Evolutionary conservation across 2,329 filamentous ascomycete species (phyloP).

Genomic region (Fusarium decemcellulare): DNA sequence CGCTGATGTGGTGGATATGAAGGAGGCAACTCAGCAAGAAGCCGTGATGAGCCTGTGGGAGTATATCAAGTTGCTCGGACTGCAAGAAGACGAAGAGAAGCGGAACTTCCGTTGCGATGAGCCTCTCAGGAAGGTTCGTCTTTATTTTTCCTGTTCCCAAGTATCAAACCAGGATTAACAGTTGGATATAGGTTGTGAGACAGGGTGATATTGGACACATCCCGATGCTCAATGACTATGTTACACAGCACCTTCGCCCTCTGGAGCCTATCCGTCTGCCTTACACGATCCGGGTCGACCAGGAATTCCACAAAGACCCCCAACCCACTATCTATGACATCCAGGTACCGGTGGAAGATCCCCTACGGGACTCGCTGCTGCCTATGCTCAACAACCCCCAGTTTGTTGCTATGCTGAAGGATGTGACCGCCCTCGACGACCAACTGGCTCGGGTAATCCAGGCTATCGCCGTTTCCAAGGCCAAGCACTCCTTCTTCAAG

Average conservation of each 20-base stretch:
- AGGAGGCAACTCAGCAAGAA: conserved; percentile 88
- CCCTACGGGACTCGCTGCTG: conserved; percentile 77
- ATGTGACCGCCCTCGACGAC: conserved; percentile 85
- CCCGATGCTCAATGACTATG: conserved; percentile 85
- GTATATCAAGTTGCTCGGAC: conserved; percentile 86
- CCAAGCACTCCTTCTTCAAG: conserved; percentile 90
- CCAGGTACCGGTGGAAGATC: conserved; percentile 86
- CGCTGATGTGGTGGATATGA: conserved; percentile 87
- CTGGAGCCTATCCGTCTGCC: conserved; percentile 86
- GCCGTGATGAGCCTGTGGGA: conserved; percentile 95
- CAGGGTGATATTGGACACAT: conserved; percentile 85
- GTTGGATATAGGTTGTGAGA: conserved; percentile 73
- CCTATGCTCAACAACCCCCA: conserved; percentile 78
- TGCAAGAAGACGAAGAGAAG: conserved; percentile 97
- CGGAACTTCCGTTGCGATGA: conserved; percentile 93
- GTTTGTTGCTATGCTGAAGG: conserved; percentile 80
- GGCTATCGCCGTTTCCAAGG: conserved; percentile 86
- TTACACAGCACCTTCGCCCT: conserved; percentile 82
- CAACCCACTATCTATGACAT: conserved; percentile 92
- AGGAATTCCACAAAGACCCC: conserved; percentile 82
- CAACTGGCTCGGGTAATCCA: conserved; percentile 88
- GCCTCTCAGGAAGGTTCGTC: conserved; percentile 78
- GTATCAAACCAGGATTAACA: conserved; percentile 42
- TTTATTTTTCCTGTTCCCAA: not conserved
- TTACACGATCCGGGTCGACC: conserved; percentile 95